These are phyloP conservation scores for Ophiostoma himal-ulmi DNA, from an alignment of 2,329 filamentous ascomycete genomes.

Conservation along the genomic window DNA sequence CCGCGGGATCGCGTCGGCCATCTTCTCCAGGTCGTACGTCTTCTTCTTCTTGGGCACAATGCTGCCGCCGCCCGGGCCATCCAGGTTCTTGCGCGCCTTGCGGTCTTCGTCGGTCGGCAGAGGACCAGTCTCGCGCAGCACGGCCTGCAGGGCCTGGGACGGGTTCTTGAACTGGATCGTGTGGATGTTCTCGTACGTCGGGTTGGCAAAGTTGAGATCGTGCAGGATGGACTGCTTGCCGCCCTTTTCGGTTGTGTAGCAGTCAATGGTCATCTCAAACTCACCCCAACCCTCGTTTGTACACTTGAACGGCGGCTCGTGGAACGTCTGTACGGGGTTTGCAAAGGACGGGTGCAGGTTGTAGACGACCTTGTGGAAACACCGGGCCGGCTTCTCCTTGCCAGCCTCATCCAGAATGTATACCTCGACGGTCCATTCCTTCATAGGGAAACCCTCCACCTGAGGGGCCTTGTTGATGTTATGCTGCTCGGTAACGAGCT, in stretches of 20 bases:
- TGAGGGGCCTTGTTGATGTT: slow-evolving; percentile 70
- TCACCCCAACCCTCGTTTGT: slow-evolving; percentile 96
- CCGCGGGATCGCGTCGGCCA: slow-evolving; percentile 84
- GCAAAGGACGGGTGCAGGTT: slow-evolving; percentile 91
- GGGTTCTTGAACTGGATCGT: slow-evolving; percentile 86
- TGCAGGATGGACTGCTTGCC: slow-evolving; percentile 74
- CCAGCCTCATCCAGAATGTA: slow-evolving; percentile 80
- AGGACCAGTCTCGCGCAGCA: slow-evolving; percentile 76
- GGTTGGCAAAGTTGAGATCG: slow-evolving; percentile 83
- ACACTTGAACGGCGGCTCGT: slow-evolving; percentile 80
- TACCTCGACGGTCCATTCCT: slow-evolving; percentile 84
- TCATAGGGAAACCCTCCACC: slow-evolving; percentile 84
- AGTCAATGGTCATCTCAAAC: slow-evolving; percentile 87
- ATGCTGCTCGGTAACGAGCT: slow-evolving; percentile 87
- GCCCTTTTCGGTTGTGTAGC: slow-evolving; percentile 78
- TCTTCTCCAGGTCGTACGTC: slow-evolving; percentile 82
- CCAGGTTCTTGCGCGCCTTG: slow-evolving; percentile 56
- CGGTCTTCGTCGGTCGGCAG: slow-evolving; percentile 68
- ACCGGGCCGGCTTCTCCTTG: slow-evolving; percentile 71
- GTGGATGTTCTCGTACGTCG: slow-evolving; percentile 78
- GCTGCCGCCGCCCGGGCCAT: slow-evolving; percentile 43
- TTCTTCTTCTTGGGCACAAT: slow-evolving; percentile 58
- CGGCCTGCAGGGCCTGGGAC: slow-evolving; percentile 72
- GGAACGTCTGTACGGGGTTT: slow-evolving; percentile 75
- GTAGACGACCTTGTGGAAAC: slow-evolving; percentile 91